Percentiles rank a stretch among this genome's conserved stretches.
These are phyloP conservation scores for Toxicodendron radicans DNA, from an alignment of 345 rosid genomes.

Conservation along the genomic window DNA sequence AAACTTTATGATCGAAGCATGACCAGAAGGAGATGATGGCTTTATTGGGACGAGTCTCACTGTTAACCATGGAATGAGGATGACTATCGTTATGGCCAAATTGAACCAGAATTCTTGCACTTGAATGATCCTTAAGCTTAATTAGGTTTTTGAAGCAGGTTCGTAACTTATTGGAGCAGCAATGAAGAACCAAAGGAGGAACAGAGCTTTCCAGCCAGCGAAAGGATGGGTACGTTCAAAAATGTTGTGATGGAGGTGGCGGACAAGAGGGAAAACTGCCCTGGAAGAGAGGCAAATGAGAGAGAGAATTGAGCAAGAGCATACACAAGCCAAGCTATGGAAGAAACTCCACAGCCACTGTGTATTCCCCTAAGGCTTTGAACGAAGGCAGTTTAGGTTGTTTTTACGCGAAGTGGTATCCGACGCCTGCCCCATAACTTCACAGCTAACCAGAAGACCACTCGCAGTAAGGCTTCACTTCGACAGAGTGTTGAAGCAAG, in stretches of 20 bases:
- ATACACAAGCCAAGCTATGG: conserved; percentile 13
- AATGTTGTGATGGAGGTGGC: conserved; percentile 4
- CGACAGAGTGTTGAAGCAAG: not conserved
- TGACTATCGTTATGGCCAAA: not conserved
- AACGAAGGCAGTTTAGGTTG: not conserved
- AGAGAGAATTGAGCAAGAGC: not conserved
- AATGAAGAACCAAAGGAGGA: not conserved
- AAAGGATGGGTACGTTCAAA: not conserved
- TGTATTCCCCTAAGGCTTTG: conserved; percentile 8
- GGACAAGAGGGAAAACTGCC: conserved; percentile 2
- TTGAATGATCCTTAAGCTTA: not conserved
- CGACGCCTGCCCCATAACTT: not conserved
- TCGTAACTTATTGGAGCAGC: not conserved
- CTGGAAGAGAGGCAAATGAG: not conserved
- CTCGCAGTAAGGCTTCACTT: conserved; percentile 11
- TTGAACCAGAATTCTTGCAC: conserved; percentile 1
- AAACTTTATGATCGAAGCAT: conserved; percentile 7
- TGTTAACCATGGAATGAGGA: not conserved
- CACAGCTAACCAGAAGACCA: conserved; percentile 14
- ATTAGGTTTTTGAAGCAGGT: not conserved
- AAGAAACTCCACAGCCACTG: conserved; percentile 13
- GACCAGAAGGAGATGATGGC: not conserved
- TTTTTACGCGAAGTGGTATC: conserved; percentile 4
- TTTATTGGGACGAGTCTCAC: not conserved
- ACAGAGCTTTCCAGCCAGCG: not conserved